A percentile compares a stretch with the other conserved stretches of the same genome.
phyloP scores from a whole-genome alignment of 176 grass and related monocot species.

The Lolium rigidum region DNA sequence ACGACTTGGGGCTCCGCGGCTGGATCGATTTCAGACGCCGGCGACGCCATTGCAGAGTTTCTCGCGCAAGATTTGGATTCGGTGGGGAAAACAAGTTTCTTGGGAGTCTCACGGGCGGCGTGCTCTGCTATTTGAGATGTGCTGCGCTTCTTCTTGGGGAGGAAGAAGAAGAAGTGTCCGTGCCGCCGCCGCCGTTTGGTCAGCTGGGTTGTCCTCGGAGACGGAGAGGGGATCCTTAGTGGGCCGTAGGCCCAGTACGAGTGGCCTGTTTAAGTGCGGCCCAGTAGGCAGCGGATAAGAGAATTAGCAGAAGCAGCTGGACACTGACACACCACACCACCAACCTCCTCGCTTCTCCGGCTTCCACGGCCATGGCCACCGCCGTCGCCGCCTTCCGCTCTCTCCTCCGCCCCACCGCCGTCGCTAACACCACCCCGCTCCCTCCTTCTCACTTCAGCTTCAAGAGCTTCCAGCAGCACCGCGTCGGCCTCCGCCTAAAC shows the following conservation, averaged over 20 bases:
- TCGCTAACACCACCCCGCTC: not conserved
- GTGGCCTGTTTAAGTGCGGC: not conserved
- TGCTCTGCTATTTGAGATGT: not conserved
- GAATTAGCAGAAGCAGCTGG: constrained; percentile 11
- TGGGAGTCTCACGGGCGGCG: not conserved
- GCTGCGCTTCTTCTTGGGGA: constrained; percentile 15
- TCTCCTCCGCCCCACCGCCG: constrained; percentile 3
- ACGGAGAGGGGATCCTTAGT: not conserved
- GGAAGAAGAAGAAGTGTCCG: constrained; percentile 25
- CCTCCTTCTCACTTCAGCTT: constrained; percentile 30
- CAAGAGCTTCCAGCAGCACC: constrained; percentile 1
- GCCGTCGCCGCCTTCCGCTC: constrained; percentile 33
- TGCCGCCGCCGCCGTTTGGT: not conserved
- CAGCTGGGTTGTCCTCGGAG: not conserved
- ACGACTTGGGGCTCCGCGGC: not conserved
- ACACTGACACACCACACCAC: not conserved
- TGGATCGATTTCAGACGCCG: not conserved
- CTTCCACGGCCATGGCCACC: constrained; percentile 48
- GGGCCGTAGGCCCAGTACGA: not conserved
- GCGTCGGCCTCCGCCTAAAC: constrained; percentile 16
- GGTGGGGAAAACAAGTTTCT: not conserved
- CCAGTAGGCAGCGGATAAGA: constrained; percentile 42
- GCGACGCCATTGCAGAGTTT: constrained; percentile 11
- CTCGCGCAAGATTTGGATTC: constrained; percentile 1
- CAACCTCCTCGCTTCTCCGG: constrained; percentile 38